Evolutionary conservation across 2,329 filamentous ascomycete genomes (phyloP).

Genomic region (Meredithiella fracta): DNA sequence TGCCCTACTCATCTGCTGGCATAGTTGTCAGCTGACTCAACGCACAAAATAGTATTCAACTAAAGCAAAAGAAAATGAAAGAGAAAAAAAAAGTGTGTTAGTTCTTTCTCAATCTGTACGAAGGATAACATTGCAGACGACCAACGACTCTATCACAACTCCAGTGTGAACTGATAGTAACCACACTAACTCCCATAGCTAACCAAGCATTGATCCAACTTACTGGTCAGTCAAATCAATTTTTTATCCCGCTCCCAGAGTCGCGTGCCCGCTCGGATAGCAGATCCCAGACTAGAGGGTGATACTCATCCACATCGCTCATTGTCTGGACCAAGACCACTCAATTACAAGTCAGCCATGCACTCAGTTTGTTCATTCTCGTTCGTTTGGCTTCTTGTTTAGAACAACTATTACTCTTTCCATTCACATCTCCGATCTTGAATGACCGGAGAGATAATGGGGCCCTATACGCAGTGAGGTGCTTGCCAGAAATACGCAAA

Average conservation of each 20-base stretch:
- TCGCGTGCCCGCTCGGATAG: neutral
- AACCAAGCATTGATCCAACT: too few species aligned
- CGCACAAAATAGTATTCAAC: too few species aligned
- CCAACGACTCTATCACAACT: too few species aligned
- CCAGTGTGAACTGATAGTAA: too few species aligned
- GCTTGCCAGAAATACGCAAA: neutral
- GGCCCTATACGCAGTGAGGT: neutral
- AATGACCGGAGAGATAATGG: neutral
- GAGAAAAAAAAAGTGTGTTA: too few species aligned
- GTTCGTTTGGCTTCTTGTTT: neutral
- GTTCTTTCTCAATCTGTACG: too few species aligned
- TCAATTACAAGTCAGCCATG: neutral
- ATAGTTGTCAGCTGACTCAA: neutral
- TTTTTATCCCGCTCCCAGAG: too few species aligned
- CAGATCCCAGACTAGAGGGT: conserved; percentile 2
- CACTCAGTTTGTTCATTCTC: neutral
- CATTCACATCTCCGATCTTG: neutral
- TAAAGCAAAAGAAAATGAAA: too few species aligned
- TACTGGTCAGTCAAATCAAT: too few species aligned
- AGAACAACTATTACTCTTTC: neutral
- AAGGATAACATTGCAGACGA: too few species aligned
- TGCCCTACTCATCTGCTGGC: neutral
- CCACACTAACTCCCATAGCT: too few species aligned
- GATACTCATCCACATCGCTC: conserved; percentile 7
- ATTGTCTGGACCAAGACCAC: conserved; percentile 10